These are phyloP conservation scores for Cyanodermella asteris DNA, from an alignment of 2,329 filamentous ascomycete genomes.

Conservation along the genomic window DNA sequence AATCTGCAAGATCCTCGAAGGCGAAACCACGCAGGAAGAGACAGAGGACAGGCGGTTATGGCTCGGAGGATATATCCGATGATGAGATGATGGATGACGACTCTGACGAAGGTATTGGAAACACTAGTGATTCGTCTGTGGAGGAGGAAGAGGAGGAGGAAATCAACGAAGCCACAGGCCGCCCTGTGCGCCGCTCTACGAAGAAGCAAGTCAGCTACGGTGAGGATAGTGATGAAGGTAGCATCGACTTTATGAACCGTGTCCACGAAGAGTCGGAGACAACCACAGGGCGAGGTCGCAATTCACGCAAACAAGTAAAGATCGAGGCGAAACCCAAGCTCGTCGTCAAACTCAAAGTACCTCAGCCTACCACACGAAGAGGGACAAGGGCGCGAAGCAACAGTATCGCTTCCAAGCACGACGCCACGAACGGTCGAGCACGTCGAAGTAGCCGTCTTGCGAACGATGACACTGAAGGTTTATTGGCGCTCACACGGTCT, in stretches of 20 bases:
- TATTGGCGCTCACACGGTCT: constrained; percentile 36
- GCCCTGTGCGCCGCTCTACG: constrained; percentile 32
- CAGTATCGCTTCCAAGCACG: constrained; percentile 10
- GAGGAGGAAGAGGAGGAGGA: constrained; percentile 14
- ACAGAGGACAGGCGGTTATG: constrained; percentile 5
- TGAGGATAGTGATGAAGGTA: constrained; percentile 24
- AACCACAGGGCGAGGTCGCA: no score
- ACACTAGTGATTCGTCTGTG: constrained; percentile 8
- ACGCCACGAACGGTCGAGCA: constrained; percentile 13
- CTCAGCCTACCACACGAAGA: constrained; percentile 9
- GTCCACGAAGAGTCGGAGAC: constrained; percentile 15
- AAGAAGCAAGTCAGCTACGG: constrained; percentile 34
- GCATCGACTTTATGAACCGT: no score
- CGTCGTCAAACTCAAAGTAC: constrained; percentile 7
- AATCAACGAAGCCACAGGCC: constrained; percentile 23
- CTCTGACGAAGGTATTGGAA: constrained; percentile 4
- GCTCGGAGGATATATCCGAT: constrained; percentile 5
- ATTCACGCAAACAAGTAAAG: constrained; percentile 7
- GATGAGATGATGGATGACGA: constrained; percentile 4
- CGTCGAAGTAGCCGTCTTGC: constrained; percentile 37
- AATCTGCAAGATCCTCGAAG: constrained; percentile 5
- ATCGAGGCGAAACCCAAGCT: constrained; percentile 8
- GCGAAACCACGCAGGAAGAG: constrained; percentile 5
- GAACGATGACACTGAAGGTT: constrained; percentile 32
- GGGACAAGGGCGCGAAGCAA: constrained; percentile 13